Percentiles rank a stretch among this genome's conserved stretches.
These are phyloP conservation scores for Simmondsia chinensis DNA, from an alignment of 148 eudicot species.

Conservation along the genomic window DNA sequence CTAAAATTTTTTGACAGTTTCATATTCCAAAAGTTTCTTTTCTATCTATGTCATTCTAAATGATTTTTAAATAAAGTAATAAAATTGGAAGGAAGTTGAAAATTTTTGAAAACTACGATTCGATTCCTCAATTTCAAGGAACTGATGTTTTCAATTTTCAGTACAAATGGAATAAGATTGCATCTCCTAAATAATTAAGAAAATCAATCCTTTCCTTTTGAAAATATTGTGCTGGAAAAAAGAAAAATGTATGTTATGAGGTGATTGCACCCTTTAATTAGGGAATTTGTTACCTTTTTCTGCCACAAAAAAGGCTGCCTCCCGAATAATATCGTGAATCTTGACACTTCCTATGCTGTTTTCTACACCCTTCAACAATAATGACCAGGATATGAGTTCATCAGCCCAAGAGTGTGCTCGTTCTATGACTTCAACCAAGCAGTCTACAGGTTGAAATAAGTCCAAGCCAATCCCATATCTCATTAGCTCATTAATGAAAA, in stretches of 20 bases:
- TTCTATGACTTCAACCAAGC: not conserved
- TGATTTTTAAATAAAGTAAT: too few species aligned
- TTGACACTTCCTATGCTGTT: not conserved
- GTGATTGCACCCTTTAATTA: not conserved
- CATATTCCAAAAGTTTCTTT: too few species aligned
- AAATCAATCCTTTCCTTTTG: not conserved
- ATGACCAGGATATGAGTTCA: not conserved
- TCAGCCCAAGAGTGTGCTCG: not conserved
- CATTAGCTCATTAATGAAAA: not conserved
- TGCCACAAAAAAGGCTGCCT: not conserved
- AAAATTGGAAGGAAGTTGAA: too few species aligned
- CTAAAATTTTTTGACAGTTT: too few species aligned
- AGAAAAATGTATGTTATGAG: not conserved
- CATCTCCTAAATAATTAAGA: too few species aligned
- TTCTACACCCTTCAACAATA: not conserved
- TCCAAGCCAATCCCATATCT: slow-evolving; percentile 1
- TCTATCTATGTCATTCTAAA: too few species aligned
- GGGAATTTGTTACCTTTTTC: not conserved
- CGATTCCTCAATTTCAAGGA: too few species aligned
- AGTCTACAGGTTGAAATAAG: not conserved
- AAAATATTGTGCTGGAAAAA: not conserved
- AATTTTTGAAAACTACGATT: too few species aligned
- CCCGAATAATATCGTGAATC: slow-evolving; percentile 1
- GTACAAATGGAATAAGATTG: too few species aligned
- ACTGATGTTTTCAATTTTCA: too few species aligned